Percentiles rank a stretch among this genome's conserved stretches.
These are phyloP conservation scores for Picochlorum sp. DNA, from an alignment of 139 green algal genomes.

Conservation along the genomic window DNA sequence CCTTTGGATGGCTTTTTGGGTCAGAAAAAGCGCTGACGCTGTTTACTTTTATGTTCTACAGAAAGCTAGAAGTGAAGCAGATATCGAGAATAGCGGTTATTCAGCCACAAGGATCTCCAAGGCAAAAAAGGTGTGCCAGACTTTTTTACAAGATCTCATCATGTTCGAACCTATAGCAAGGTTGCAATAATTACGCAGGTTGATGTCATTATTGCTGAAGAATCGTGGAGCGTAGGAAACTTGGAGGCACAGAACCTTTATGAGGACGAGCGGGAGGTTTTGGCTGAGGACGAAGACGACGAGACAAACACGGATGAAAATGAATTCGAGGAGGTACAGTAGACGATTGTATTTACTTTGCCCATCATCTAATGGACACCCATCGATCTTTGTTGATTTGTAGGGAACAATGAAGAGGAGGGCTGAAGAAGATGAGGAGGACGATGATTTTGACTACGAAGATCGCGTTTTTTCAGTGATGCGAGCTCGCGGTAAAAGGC, in stretches of 20 bases:
- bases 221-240: constrained; percentile 1
- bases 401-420: background rate
- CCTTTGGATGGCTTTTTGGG: background rate
- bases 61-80: constrained; percentile 2
- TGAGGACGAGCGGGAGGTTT: constrained; percentile 5
- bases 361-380: background rate
- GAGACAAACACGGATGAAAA: background rate
- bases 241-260: background rate
- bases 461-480: constrained; percentile 2
- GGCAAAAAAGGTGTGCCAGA: background rate
- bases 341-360: too few species aligned
- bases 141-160: background rate
- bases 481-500: background rate
- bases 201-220: constrained; percentile 5
- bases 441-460: constrained; percentile 6
- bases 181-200: background rate
- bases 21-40: background rate
- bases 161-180: too few species aligned
- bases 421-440: constrained; percentile 3
- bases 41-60: background rate
- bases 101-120: background rate
- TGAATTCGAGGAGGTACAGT: background rate
- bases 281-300: constrained; percentile 3
- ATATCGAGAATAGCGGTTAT: background rate
- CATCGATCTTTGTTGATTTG: background rate